Conservation (phyloP, 306 rosid genomes). For the Dalbergia oliveri region DNA sequence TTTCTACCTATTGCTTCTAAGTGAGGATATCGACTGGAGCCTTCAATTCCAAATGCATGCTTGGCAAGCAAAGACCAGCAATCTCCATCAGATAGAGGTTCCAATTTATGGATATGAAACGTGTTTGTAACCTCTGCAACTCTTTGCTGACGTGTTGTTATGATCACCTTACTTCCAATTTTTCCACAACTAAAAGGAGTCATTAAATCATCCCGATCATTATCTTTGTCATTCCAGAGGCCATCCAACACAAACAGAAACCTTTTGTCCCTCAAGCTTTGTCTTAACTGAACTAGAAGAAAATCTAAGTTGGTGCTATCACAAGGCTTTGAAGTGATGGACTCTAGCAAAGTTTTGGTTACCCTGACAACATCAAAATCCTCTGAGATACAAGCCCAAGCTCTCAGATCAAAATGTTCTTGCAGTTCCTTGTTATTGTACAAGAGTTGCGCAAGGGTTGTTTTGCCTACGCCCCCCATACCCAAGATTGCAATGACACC, state of each 20-base stretch:
- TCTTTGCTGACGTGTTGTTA: slow-evolving; percentile 49
- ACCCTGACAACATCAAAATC: slow-evolving; percentile 16
- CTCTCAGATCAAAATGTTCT: slow-evolving; percentile 34
- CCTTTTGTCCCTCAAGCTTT: slow-evolving; percentile 42
- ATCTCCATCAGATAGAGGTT: slow-evolving; percentile 45
- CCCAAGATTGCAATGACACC: slow-evolving; percentile 37
- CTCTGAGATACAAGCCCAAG: slow-evolving; percentile 24
- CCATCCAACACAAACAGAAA: slow-evolving; percentile 36
- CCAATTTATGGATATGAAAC: slow-evolving; percentile 44
- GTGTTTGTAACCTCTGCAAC: slow-evolving; percentile 57
- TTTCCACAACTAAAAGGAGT: slow-evolving; percentile 32
- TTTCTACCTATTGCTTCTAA: slow-evolving; percentile 47
- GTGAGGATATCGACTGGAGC: neutral
- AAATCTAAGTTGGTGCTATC: neutral
- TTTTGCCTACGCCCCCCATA: too few species aligned
- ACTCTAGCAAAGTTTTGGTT: neutral
- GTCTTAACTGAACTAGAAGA: neutral
- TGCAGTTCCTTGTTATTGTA: slow-evolving; percentile 37
- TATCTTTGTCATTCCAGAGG: slow-evolving; percentile 47
- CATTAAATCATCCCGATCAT: slow-evolving; percentile 51
- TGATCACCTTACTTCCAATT: slow-evolving; percentile 52
- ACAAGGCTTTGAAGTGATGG: too few species aligned
- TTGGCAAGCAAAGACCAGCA: slow-evolving; percentile 42
- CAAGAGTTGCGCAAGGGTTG: slow-evolving; percentile 38
- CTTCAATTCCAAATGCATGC: too few species aligned